Evolutionary conservation across 2,329 filamentous ascomycete species (phyloP).

Genomic region (Diplodia seriata): DNA sequence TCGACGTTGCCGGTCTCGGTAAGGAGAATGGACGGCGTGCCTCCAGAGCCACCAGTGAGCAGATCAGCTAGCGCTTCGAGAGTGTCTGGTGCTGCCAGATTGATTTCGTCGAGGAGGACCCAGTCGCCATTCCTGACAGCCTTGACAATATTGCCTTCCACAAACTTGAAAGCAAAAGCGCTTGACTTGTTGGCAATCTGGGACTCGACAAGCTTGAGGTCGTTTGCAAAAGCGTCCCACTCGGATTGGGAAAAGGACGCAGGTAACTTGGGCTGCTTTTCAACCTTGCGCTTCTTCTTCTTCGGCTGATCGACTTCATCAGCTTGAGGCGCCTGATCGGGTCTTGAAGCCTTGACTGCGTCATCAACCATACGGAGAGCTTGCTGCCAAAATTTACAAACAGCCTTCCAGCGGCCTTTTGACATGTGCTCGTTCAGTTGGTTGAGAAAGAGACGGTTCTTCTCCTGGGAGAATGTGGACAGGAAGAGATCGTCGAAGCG

Average conservation of each 20-base stretch:
- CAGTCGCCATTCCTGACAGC: constrained; percentile 96
- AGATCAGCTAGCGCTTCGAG: constrained; percentile 92
- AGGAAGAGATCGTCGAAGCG: constrained; percentile 91
- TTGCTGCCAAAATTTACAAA: constrained; percentile 86
- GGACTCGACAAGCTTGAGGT: constrained; percentile 78
- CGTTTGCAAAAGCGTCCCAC: constrained; percentile 81
- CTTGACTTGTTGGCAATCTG: constrained; percentile 76
- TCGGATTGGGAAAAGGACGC: constrained; percentile 64
- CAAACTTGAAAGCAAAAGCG: constrained; percentile 89
- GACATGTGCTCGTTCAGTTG: constrained; percentile 79
- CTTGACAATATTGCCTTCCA: constrained; percentile 95
- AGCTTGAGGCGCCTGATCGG: background rate
- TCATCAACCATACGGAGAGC: constrained; percentile 83
- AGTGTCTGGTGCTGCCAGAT: constrained; percentile 92
- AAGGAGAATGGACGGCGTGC: constrained; percentile 81
- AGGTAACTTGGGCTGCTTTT: constrained; percentile 54
- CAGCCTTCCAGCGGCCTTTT: constrained; percentile 84
- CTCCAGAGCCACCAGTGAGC: constrained; percentile 73
- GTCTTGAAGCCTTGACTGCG: constrained; percentile 40
- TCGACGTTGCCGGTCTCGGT: constrained; percentile 95
- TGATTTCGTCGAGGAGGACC: constrained; percentile 97
- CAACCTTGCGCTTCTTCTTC: constrained; percentile 73
- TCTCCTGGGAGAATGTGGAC: constrained; percentile 83
- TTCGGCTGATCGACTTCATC: constrained; percentile 47
- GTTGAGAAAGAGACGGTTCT: constrained; percentile 82